Percentiles rank a stretch among this genome's conserved stretches.
phyloP scores from a whole-genome alignment of 192 early-diverging fungal species.

The Entophlyctis luteolus region DNA sequence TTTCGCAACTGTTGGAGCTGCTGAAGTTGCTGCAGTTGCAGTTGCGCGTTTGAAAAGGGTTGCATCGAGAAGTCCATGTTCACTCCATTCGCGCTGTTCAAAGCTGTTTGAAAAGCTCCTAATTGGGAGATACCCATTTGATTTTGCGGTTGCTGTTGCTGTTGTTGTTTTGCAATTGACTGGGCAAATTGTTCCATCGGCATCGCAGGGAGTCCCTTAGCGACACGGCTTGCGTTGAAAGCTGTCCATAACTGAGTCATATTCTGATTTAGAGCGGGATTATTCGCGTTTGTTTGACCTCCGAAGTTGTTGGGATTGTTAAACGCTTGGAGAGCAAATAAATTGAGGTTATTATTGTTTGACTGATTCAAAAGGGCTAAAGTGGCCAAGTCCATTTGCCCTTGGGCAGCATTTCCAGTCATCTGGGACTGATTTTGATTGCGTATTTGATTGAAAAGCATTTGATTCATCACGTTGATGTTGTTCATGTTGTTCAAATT shows the following conservation, averaged over 20 bases:
- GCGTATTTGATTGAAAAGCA: no score
- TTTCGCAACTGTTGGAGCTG: neutral
- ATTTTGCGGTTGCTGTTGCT: slow-evolving; percentile 5
- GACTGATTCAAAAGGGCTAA: no score
- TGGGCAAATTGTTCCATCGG: neutral
- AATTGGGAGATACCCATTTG: neutral
- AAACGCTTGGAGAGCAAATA: no score
- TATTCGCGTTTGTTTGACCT: no score
- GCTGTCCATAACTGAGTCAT: neutral
- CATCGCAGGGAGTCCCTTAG: neutral
- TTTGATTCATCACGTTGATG: no score
- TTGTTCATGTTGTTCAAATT: no score
- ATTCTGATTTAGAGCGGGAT: no score
- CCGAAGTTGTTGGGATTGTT: no score
- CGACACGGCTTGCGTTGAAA: neutral
- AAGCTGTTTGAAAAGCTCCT: neutral
- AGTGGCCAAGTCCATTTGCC: no score
- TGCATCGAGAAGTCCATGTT: neutral
- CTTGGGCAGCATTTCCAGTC: no score
- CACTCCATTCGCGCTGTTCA: neutral
- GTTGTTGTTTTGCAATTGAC: neutral
- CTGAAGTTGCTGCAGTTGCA: neutral
- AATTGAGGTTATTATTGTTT: no score
- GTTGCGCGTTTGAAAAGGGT: neutral
- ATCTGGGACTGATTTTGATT: no score